Evolutionary conservation across 2,329 filamentous ascomycete genomes (phyloP).

Genomic region (Colletotrichum echinochloae): DNA sequence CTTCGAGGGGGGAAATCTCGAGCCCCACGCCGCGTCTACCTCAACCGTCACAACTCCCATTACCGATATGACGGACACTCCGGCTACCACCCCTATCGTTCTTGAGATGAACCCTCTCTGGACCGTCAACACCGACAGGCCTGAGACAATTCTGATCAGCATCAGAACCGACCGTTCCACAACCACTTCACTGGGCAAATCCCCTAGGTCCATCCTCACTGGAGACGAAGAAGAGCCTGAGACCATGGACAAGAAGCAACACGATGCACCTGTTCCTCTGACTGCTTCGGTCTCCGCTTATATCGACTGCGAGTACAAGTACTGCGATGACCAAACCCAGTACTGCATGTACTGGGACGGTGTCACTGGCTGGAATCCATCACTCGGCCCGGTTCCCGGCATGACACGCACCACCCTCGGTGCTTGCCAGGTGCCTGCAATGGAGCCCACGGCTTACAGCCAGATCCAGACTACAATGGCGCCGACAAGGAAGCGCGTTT

Average conservation of each 20-base stretch:
- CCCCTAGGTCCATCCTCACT: conserved; percentile 3
- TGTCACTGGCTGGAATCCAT: conserved; percentile 51
- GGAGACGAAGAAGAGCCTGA: neutral
- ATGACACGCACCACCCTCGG: conserved; percentile 52
- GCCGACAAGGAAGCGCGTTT: neutral
- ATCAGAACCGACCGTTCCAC: neutral
- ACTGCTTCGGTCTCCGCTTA: conserved; percentile 13
- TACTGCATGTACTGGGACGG: conserved; percentile 57
- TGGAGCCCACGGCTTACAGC: neutral
- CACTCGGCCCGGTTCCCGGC: conserved; percentile 51
- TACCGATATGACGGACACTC: neutral
- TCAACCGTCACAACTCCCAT: neutral
- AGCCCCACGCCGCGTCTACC: neutral
- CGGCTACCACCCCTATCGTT: neutral
- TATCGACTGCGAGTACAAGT: conserved; percentile 49
- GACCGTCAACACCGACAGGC: neutral
- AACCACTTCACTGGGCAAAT: conserved; percentile 26
- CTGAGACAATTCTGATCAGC: neutral
- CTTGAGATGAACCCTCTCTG: conserved; percentile 3
- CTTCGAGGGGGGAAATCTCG: neutral
- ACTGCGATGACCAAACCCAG: conserved; percentile 43
- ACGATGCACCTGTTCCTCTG: conserved; percentile 22
- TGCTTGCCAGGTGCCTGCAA: conserved; percentile 42
- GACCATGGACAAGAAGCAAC: neutral
- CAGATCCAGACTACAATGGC: neutral